Evolutionary conservation across 805 yeast genomes (phyloP).

Genomic region (Lachancea lanzarotensis): DNA sequence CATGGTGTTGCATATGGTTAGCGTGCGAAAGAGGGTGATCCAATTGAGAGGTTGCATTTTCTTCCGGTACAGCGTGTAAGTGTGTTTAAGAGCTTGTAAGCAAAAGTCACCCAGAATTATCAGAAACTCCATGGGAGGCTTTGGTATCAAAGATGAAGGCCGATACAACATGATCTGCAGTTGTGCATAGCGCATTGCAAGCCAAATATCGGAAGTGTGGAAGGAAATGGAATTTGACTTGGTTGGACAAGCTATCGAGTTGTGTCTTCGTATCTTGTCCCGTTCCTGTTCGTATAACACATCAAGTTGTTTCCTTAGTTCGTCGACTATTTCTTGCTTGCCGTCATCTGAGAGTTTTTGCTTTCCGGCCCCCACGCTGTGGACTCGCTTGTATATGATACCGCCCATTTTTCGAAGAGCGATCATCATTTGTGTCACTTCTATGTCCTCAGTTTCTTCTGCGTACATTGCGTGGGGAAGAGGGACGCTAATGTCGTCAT

Average conservation of each 20-base stretch:
- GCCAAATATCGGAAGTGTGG: slow-evolving; percentile 33
- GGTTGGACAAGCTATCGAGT: slow-evolving; percentile 12
- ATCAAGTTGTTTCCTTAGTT: slow-evolving; percentile 33
- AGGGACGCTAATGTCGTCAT: slow-evolving; percentile 44
- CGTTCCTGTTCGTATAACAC: slow-evolving; percentile 23
- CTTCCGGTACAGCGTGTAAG: slow-evolving; percentile 40
- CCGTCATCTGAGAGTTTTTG: slow-evolving; percentile 29
- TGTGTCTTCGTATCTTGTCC: slow-evolving; percentile 19
- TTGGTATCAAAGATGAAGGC: slow-evolving; percentile 44
- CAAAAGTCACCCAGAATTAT: slow-evolving; percentile 41
- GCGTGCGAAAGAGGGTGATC: slow-evolving; percentile 42
- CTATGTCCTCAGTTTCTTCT: slow-evolving; percentile 38
- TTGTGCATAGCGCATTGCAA: slow-evolving; percentile 40
- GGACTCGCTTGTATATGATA: slow-evolving; percentile 38
- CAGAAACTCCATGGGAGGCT: slow-evolving; percentile 36
- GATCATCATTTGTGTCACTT: slow-evolving; percentile 38
- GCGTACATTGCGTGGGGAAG: slow-evolving; percentile 35
- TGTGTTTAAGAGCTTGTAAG: slow-evolving; percentile 40
- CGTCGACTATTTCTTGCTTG: slow-evolving; percentile 29
- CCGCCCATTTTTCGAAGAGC: slow-evolving; percentile 44
- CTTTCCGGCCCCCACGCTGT: slow-evolving; percentile 38
- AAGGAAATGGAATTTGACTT: slow-evolving; percentile 23
- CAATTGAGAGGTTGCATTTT: slow-evolving; percentile 43
- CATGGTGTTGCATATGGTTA: slow-evolving; percentile 43
- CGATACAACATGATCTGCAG: slow-evolving; percentile 41